These are phyloP conservation scores for Scopulariopsis brevicaulis DNA, from an alignment of 2,329 filamentous ascomycete species.

Conservation along the genomic window DNA sequence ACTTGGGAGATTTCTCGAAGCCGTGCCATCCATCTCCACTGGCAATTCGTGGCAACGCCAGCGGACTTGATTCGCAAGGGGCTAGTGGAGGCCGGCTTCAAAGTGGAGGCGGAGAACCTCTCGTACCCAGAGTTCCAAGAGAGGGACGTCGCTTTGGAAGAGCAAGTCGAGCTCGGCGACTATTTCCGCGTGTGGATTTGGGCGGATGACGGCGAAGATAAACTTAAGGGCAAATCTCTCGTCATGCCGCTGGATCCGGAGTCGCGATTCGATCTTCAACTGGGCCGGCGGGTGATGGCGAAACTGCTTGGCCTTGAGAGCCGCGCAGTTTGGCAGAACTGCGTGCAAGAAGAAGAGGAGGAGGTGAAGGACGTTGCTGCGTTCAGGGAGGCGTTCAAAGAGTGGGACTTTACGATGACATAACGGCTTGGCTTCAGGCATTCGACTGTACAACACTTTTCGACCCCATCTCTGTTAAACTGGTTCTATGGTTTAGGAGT, in stretches of 20 bases:
- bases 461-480: background rate
- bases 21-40: conserved; percentile 78
- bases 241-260: conserved; percentile 62
- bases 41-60: conserved; percentile 80
- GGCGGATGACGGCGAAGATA: conserved; percentile 43
- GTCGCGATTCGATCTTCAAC: conserved; percentile 80
- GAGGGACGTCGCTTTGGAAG: conserved; percentile 35
- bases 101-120: conserved; percentile 72
- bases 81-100: conserved; percentile 79
- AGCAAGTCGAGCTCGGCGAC: conserved; percentile 40
- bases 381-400: conserved; percentile 73
- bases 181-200: conserved; percentile 81
- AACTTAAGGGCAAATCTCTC: conserved; percentile 45
- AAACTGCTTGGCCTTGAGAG: conserved; percentile 75
- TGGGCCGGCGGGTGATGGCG: conserved; percentile 75
- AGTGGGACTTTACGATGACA: conserved; percentile 70
- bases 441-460: background rate
- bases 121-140: conserved; percentile 39
- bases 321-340: conserved; percentile 77
- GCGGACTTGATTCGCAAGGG: conserved; percentile 56
- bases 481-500: background rate
- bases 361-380: conserved; percentile 67
- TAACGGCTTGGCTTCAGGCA: background rate
- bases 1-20: conserved; percentile 86
- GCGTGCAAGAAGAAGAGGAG: conserved; percentile 63